Base-by-base conservation (phyloP, 495 filamentous ascomycete genomes). In the Penicillium paxilli region DNA sequence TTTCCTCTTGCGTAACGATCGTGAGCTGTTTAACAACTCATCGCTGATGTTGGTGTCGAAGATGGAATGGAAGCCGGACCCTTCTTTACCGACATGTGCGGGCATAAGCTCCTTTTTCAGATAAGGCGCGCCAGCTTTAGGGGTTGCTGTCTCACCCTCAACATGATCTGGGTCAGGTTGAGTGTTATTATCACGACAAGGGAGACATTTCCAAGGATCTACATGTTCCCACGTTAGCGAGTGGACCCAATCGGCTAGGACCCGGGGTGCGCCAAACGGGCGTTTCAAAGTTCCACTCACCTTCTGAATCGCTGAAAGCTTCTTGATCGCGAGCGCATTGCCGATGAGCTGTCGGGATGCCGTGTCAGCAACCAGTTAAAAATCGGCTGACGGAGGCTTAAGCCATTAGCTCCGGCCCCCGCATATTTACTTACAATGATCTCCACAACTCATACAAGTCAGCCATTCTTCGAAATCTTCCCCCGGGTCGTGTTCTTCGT, bases 401-500 rank as follows among this genome's bases (percentile, higher is more conserved):
- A 60, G 48, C 47, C 49, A 16, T 44, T 66, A 52, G 49, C 49
- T 62, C 54, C 40, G 55, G 47, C 52, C 49, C 67, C 60, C 60
- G 58, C 51, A 66, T 51, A 49, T 58, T 58, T 38, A 87, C 91
- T 69, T 73, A 98, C 93, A 88, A 75, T 96, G 90, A 69, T 96
- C 89, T 48, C 85, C 88, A 71, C 94, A 98, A 53, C 86, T 81
- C 52, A 71, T 74, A 68, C 93, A 97, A 49, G 87, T 75, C 37
- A 98, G 76, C 65, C 87, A 91, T 52, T 88, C 79, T 71, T 98
- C 94, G 67, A 88, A 97, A 54, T 96, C 92, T 52, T 89, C 87
- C 56, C 82, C 85, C 6, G 92, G 90, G 57, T 96, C 92, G 57
- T 94, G 74, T 47, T 93, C 89, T 71, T 96, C 92, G 61, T 91